Conservation (phyloP, 345 rosid species). For the Lumnitzera racemosa region DNA sequence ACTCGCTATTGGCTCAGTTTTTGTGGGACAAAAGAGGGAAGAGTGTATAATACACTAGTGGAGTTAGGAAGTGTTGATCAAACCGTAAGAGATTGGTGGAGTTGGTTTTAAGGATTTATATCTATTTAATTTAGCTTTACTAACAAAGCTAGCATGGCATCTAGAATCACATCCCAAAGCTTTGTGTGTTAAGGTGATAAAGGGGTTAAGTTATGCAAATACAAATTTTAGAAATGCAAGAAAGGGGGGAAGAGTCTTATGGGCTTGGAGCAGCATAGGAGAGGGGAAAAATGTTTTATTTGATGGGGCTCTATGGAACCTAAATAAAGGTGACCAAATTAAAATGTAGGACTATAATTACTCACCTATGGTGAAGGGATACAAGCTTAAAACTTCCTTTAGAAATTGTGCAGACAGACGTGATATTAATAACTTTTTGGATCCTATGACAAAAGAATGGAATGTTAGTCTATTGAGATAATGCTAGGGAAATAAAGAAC, state of each 20-base stretch:
- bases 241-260: not conserved
- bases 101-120: not conserved
- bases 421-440: too few relatives aligned
- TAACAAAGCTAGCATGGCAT: not conserved
- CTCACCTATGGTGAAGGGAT: too few relatives aligned
- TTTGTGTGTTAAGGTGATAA: not conserved
- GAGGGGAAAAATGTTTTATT: not conserved
- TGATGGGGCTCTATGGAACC: too few relatives aligned
- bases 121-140: not conserved
- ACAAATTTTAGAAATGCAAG: not conserved
- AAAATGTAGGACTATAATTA: too few relatives aligned
- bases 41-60: not conserved
- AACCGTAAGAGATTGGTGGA: not conserved
- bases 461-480: too few relatives aligned
- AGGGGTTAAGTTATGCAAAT: not conserved
- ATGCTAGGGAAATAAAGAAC: too few relatives aligned
- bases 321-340: too few relatives aligned
- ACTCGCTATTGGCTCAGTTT: not conserved
- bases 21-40: not conserved
- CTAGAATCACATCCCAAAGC: not conserved
- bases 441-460: too few relatives aligned
- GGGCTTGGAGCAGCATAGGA: not conserved
- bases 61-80: not conserved
- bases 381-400: too few relatives aligned
- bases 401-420: too few relatives aligned